These are phyloP conservation scores for Mucor circinelloides DNA, from an alignment of 371 early-diverging fungal genomes.

Conservation along the genomic window DNA sequence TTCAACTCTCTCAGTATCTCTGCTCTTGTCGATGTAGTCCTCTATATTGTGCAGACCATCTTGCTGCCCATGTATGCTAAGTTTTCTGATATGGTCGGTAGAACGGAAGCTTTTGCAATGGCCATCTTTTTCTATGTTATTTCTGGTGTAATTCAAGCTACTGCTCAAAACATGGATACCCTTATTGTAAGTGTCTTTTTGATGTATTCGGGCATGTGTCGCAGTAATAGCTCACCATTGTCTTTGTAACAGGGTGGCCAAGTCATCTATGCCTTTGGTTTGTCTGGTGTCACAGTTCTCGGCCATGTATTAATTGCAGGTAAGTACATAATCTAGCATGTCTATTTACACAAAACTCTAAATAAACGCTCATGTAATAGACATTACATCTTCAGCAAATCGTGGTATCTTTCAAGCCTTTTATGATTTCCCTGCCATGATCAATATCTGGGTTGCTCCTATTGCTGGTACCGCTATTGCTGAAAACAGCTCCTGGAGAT, in stretches of 20 bases:
- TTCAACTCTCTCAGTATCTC: constrained; percentile 20
- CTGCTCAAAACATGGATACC: constrained; percentile 20
- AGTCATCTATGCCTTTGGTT: constrained; percentile 41
- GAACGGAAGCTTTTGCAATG: constrained; percentile 27
- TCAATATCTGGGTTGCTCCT: constrained; percentile 37
- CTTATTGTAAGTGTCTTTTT: constrained; percentile 12
- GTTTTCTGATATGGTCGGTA: constrained; percentile 32
- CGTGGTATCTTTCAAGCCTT: constrained; percentile 44
- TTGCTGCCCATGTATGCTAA: constrained; percentile 33
- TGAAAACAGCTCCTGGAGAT: constrained; percentile 25
- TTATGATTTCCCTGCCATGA: constrained; percentile 32
- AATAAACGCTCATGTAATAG: background rate
- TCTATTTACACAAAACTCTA: background rate
- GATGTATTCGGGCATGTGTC: background rate
- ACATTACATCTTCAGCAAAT: constrained; percentile 36
- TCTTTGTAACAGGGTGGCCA: constrained; percentile 31
- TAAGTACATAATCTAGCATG: constrained; percentile 7
- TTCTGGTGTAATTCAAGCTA: constrained; percentile 24
- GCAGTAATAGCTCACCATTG: background rate
- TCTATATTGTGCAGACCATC: constrained; percentile 29
- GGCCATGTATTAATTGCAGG: constrained; percentile 45
- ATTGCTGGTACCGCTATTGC: constrained; percentile 29
- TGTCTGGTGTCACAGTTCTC: constrained; percentile 33
- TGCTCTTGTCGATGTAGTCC: constrained; percentile 18
- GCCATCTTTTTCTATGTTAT: constrained; percentile 25